Evolutionary conservation across 225 moss, liverwort and hornwort species (phyloP), one percentile per base, ranked within the genome.

Genomic region (Pleurozium schreberi): DNA sequence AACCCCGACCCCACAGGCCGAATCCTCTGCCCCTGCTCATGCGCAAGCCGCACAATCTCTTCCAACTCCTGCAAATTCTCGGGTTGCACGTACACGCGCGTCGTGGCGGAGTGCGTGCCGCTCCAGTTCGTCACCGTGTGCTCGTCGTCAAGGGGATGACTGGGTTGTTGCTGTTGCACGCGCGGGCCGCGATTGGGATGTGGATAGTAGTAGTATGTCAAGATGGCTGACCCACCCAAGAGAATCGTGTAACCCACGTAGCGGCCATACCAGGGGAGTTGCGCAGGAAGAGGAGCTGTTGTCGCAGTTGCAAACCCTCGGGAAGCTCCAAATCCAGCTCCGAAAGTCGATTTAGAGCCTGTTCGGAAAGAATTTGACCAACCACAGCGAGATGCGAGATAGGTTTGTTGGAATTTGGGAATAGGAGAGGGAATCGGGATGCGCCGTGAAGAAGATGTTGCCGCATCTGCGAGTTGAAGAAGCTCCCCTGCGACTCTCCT

Each of bases 1-100:
- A 99, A 91, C 42, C 98, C 98, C 33, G 98, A 97, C 61, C 98
- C 98, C 68, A 99, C 98, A 43, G 99, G 94, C 65, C 99, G 94
- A 68, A 99, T 90, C 78, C 92, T 93, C 88, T 96, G 97, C 82
- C 96, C 95, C 36, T 92, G 93, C 80, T 86, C 85, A 78, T 99
- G 90, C 53, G 96, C 96, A 47, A 91, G 88, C 78, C 88, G 87
- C 71, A 99, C 95, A 14, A 99, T 69, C 36, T 34, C 70, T 68
- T 99, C 95, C 88, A 99, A 89, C 88, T 99, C 97, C 74, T 94
- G 92, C 88, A 99, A 87, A 58, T 88, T 95, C 94, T 99, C 97
- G 22, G 99, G 99, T 65, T 99, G 94, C 42, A 93, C 77, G 90
- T 96, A 97, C 52, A 97, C 95, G 78, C 90, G 93, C 38, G 97